Conservation (phyloP, 2,329 filamentous ascomycete genomes). For the Nigrograna mackinnonii region DNA sequence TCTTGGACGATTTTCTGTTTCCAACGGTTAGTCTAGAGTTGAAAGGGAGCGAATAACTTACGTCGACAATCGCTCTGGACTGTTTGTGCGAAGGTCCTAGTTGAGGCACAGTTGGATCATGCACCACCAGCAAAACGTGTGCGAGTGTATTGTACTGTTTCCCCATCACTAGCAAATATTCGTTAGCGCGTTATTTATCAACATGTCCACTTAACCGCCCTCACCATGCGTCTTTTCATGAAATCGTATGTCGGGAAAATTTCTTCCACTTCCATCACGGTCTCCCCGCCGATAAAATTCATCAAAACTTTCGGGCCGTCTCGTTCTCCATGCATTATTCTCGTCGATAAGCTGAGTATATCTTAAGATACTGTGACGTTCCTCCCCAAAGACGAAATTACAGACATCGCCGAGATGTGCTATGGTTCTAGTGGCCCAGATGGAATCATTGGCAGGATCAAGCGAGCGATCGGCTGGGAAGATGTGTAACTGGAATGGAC, state of each 20-base stretch:
- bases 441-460: conserved; percentile 42
- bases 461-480: conserved; percentile 44
- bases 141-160: conserved; percentile 36
- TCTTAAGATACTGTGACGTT: conserved; percentile 29
- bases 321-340: conserved; percentile 35
- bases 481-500: conserved; percentile 38
- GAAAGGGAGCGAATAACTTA: conserved; percentile 7
- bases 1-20: conserved; percentile 29
- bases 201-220: too few species aligned
- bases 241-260: conserved; percentile 39
- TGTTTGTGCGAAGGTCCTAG: conserved; percentile 37
- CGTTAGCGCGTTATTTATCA: background rate
- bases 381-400: conserved; percentile 40
- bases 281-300: conserved; percentile 37
- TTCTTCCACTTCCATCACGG: conserved; percentile 32
- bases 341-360: conserved; percentile 37
- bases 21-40: conserved; percentile 1
- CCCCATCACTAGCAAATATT: conserved; percentile 12
- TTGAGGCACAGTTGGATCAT: conserved; percentile 41
- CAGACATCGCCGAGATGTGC: conserved; percentile 41
- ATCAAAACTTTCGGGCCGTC: conserved; percentile 37
- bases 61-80: conserved; percentile 33
- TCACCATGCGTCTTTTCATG: conserved; percentile 37
- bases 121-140: conserved; percentile 38
- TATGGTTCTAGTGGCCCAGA: conserved; percentile 48